These are phyloP conservation scores for Pichia sp. DNA, from an alignment of 1,139 yeast species.

Conservation along the genomic window DNA sequence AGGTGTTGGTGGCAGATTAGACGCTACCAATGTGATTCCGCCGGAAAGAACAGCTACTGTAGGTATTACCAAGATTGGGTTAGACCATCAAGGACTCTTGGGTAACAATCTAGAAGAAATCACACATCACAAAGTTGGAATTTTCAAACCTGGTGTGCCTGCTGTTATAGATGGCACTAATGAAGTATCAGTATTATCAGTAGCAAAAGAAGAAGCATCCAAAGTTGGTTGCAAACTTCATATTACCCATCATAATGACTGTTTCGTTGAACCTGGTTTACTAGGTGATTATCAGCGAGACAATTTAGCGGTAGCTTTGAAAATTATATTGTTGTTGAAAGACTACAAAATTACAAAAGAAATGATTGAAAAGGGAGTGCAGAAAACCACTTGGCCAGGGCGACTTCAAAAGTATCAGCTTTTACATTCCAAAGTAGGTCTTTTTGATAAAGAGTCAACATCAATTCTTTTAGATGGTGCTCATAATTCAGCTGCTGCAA, in stretches of 20 bases:
- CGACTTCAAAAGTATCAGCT: slow-evolving; percentile 42
- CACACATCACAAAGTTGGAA: slow-evolving; percentile 79
- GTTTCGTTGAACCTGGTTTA: slow-evolving; percentile 40
- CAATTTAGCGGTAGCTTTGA: slow-evolving; percentile 66
- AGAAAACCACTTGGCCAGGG: slow-evolving; percentile 51
- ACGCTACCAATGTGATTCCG: slow-evolving; percentile 67
- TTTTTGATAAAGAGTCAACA: background rate
- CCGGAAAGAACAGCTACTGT: slow-evolving; percentile 44
- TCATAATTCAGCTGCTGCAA: slow-evolving; percentile 80
- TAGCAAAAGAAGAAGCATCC: slow-evolving; percentile 30
- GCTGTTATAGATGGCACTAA: slow-evolving; percentile 73
- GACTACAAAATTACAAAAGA: slow-evolving; percentile 23
- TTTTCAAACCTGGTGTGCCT: slow-evolving; percentile 53
- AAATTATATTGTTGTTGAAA: slow-evolving; percentile 36
- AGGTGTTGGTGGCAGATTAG: slow-evolving; percentile 83
- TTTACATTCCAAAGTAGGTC: background rate
- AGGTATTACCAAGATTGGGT: slow-evolving; percentile 75
- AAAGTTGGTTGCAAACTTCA: slow-evolving; percentile 11
- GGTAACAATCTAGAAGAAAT: slow-evolving; percentile 60
- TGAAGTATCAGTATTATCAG: slow-evolving; percentile 40
- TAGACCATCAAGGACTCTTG: slow-evolving; percentile 73
- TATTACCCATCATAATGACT: slow-evolving; percentile 7
- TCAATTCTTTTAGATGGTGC: slow-evolving; percentile 69
- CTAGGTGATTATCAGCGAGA: slow-evolving; percentile 65
- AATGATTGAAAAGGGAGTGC: slow-evolving; percentile 44